Base-by-base conservation (phyloP, 768 basidiomycete species). In the Hydnomerulius pinastri region DNA sequence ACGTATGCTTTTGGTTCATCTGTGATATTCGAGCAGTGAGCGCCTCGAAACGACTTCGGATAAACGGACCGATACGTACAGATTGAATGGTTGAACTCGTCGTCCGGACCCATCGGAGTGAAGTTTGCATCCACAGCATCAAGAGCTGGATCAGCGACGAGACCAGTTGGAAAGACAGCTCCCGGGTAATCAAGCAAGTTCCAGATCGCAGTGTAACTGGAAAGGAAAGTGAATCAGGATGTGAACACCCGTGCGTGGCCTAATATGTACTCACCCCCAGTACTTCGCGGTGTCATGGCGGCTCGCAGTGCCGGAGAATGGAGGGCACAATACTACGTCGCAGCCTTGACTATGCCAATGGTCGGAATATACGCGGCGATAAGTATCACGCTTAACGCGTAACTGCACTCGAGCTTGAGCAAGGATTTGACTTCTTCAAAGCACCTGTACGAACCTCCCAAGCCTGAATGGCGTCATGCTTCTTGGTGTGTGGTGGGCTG, bases 111-210 rank as follows among this genome's bases (percentile, higher is more conserved):
- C 41, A 65, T 32, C 15, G 50, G 41, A 1, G 32, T 39, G 24
- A 50, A 48, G 21, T 17, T 18, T 7, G 61, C 38, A 37, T 57
- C 36, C 17, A 49, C 12, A 18, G 44, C 13, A 24, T 72, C 71
- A 6, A 65, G 4, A 2, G 55, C 35, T 33, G 70, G 58, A 46
- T 70, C 62, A 38, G 49, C 54, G 15, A 51, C 32, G 20, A 70
- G 63, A n/a, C 75, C 74, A 17, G 71, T 73, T 7, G 76, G 78
- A 61, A 79, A 74, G 4, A 76, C 71, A 3, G 67, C 71, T 1
- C 69, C 68, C 0, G 77, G 71, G 44, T 72, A 77, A 58, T 79
- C 78, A 12, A 71, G 58, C 13, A 78, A 55, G 50, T 79, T 79
- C 66, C 71, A 75, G 20, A 73, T 55, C 10, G 64, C 68, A 0